Conservation (phyloP, 805 yeast genomes). For the Crinitomyces ghanaensis region DNA sequence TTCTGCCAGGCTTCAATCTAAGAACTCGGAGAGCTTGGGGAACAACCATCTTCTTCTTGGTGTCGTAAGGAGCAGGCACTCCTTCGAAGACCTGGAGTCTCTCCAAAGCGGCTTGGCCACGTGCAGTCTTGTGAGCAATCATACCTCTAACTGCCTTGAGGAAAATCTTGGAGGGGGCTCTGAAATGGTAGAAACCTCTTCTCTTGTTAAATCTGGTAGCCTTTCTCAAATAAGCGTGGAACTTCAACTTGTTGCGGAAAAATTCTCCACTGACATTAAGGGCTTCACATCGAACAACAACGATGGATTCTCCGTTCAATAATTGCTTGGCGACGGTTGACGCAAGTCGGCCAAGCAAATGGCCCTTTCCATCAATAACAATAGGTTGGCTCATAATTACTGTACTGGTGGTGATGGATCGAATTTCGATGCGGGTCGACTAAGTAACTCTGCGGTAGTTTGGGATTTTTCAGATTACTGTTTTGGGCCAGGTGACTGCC, state of each 20-base stretch:
- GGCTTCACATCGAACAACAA: slow-evolving; percentile 92
- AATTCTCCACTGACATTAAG: slow-evolving; percentile 99
- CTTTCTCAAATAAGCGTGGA: slow-evolving; percentile 99
- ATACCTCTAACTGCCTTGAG: slow-evolving; percentile 99
- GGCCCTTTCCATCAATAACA: slow-evolving; percentile 80
- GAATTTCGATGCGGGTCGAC: too few species aligned
- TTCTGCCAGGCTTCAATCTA: slow-evolving; percentile 99
- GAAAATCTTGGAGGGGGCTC: slow-evolving; percentile 99
- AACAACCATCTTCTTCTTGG: slow-evolving; percentile 98
- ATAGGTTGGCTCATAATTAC: too few species aligned
- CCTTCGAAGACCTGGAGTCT: slow-evolving; percentile 99
- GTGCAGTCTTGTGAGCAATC: slow-evolving; percentile 99
- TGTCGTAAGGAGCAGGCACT: slow-evolving; percentile 99
- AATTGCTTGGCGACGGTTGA: slow-evolving; percentile 97
- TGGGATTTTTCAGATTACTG: too few species aligned
- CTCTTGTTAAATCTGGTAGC: slow-evolving; percentile 97
- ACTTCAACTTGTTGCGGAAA: slow-evolving; percentile 99
- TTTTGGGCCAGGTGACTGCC: too few species aligned
- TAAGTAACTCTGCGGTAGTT: too few species aligned
- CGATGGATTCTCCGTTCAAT: slow-evolving; percentile 95
- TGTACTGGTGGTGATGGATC: slow-evolving; percentile 4
- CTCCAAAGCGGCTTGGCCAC: slow-evolving; percentile 99
- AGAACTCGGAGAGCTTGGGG: slow-evolving; percentile 99
- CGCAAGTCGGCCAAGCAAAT: slow-evolving; percentile 99
- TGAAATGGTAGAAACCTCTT: slow-evolving; percentile 99